phyloP scores from a whole-genome alignment of 306 rosid species.

The Mimosa bimucronata region DNA sequence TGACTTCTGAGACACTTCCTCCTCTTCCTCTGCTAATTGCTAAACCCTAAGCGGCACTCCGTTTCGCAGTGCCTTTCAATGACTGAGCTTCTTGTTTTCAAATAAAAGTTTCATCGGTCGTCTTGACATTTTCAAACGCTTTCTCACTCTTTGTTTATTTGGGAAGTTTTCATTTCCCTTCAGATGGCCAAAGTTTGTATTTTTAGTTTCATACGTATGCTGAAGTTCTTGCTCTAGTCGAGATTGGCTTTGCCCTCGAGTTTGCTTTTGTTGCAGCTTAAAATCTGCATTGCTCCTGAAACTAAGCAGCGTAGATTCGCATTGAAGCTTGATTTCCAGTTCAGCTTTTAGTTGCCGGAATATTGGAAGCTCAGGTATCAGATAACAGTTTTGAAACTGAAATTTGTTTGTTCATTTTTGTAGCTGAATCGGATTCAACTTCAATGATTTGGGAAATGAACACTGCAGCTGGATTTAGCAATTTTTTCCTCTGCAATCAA shows the following conservation, averaged over 20 bases:
- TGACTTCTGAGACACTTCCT: background rate
- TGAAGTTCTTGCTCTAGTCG: background rate
- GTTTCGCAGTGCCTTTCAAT: background rate
- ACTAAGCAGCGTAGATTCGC: background rate
- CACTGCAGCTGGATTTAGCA: background rate
- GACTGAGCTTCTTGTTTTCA: background rate
- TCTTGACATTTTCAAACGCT: constrained; percentile 32
- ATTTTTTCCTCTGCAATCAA: constrained; percentile 19
- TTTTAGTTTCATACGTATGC: background rate
- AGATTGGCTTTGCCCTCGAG: background rate
- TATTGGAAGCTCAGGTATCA: background rate
- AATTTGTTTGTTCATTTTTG: background rate
- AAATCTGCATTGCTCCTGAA: constrained; percentile 24
- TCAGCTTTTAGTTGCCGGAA: background rate
- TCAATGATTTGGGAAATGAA: constrained; percentile 12
- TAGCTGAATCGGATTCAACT: background rate
- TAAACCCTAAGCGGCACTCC: constrained; percentile 35
- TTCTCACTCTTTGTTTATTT: background rate
- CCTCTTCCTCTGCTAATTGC: background rate
- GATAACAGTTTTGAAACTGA: background rate
- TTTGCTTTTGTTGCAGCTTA: constrained; percentile 7
- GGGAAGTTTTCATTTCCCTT: background rate
- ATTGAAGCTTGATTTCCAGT: constrained; percentile 10
- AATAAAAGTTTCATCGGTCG: constrained; percentile 1
- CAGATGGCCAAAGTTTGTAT: background rate